Conservation (phyloP, 345 rosid species). For the Chamaenerion angustifolium region DNA sequence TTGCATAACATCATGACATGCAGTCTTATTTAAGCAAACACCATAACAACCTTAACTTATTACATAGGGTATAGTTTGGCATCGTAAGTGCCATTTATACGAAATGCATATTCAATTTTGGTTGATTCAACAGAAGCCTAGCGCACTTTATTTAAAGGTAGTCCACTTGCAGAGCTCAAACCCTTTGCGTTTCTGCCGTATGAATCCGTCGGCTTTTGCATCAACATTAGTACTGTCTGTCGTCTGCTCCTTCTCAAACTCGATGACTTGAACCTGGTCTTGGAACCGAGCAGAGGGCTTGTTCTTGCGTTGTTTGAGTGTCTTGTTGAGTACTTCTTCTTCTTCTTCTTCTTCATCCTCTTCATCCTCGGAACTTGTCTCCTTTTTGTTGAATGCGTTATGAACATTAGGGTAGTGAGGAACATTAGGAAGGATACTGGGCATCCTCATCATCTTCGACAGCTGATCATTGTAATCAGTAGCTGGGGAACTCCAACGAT, state of each 20-base stretch:
- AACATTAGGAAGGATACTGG: conserved; percentile 16
- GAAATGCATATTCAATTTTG: too few relatives aligned
- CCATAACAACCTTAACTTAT: too few relatives aligned
- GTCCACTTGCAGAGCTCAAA: conserved; percentile 27
- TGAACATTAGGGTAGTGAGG: conserved; percentile 33
- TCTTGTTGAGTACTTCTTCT: neutral
- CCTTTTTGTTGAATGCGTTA: conserved; percentile 23
- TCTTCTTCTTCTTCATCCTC: neutral
- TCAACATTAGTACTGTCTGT: too few relatives aligned
- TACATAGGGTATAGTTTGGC: too few relatives aligned
- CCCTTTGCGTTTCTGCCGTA: conserved; percentile 14
- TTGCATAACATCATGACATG: too few relatives aligned
- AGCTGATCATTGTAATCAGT: conserved; percentile 24
- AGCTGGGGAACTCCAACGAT: conserved; percentile 17
- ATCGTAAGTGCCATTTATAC: too few relatives aligned
- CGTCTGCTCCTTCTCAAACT: conserved; percentile 10
- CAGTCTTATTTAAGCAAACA: too few relatives aligned
- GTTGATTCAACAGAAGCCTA: neutral
- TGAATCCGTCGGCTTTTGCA: conserved; percentile 10
- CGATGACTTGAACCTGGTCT: conserved; percentile 27
- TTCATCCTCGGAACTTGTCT: conserved; percentile 4
- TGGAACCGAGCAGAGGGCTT: conserved; percentile 9
- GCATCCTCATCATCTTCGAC: conserved; percentile 12
- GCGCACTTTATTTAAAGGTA: conserved; percentile 12
- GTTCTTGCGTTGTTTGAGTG: neutral